These are phyloP conservation scores for Arabidopsis suecica DNA, from an alignment of 345 rosid genomes.

Conservation along the genomic window DNA sequence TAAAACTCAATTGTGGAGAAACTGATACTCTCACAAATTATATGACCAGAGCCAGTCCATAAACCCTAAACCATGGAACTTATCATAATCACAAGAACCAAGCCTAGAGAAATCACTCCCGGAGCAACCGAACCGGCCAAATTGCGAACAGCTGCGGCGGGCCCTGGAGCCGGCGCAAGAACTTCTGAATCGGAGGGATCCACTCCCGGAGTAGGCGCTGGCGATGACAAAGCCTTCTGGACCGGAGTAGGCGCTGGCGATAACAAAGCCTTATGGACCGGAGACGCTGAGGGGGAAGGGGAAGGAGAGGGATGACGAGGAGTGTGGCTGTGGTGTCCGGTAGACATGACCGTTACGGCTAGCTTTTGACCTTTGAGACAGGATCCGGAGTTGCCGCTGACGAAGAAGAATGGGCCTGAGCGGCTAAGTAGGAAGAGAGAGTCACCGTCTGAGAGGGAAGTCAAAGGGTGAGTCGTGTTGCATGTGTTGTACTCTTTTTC, in stretches of 20 bases:
- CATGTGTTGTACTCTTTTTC: constrained; percentile 63
- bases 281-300: constrained; percentile 13
- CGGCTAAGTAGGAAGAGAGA: constrained; percentile 53
- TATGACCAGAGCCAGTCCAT: background rate
- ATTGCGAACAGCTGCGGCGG: constrained; percentile 7
- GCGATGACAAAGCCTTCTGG: constrained; percentile 17
- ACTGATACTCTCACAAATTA: background rate
- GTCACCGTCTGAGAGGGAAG: constrained; percentile 61
- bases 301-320: constrained; percentile 35
- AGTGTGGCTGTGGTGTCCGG: constrained; percentile 33
- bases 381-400: constrained; percentile 60
- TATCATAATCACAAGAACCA: constrained; percentile 35
- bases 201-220: constrained; percentile 36
- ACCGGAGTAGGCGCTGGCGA: constrained; percentile 42
- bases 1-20: background rate
- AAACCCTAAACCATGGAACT: constrained; percentile 16
- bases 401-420: constrained; percentile 67
- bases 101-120: background rate
- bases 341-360: constrained; percentile 56
- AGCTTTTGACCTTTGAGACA: constrained; percentile 69
- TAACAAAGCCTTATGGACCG: constrained; percentile 1
- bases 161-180: constrained; percentile 33
- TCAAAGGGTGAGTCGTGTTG: constrained; percentile 63
- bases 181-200: constrained; percentile 19
- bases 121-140: constrained; percentile 27